Percentiles rank a stretch among this genome's conserved stretches.
Evolutionary conservation across 352 stramenopile species (phyloP).

Genomic region (Peronospora belbahrii): DNA sequence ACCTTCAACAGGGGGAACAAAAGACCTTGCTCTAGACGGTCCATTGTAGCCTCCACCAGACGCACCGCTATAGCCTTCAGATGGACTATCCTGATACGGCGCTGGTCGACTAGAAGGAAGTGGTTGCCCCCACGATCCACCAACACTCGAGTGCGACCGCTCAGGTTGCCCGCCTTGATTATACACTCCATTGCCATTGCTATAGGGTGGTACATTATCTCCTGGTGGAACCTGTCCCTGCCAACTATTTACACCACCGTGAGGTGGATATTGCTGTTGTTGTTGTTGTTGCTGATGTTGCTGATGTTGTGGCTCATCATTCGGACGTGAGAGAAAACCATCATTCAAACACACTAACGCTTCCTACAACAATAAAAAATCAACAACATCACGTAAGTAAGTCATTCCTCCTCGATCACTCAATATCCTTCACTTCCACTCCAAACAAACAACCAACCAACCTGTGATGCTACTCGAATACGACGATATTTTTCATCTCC

Average conservation of each 20-base stretch:
- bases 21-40: background rate
- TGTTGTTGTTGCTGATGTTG: slow-evolving; percentile 14
- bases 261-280: slow-evolving; percentile 14
- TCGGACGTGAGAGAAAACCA: slow-evolving; percentile 44
- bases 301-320: slow-evolving; percentile 23
- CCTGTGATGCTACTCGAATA: slow-evolving; percentile 73
- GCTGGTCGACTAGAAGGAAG: slow-evolving; percentile 30
- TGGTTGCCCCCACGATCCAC: slow-evolving; percentile 46
- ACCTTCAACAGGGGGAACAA: background rate
- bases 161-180: slow-evolving; percentile 17
- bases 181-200: slow-evolving; percentile 13
- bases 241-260: slow-evolving; percentile 17
- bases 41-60: slow-evolving; percentile 14
- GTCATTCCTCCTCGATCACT: background rate
- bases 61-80: slow-evolving; percentile 14
- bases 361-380: slow-evolving; percentile 34
- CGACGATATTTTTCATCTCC: slow-evolving; percentile 79
- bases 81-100: slow-evolving; percentile 53
- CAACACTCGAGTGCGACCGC: slow-evolving; percentile 22
- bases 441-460: no score
- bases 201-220: slow-evolving; percentile 15
- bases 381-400: slow-evolving; percentile 15
- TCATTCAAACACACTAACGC: slow-evolving; percentile 73
- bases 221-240: slow-evolving; percentile 20
- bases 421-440: no score